Evolutionary conservation across 2,329 filamentous ascomycete species (phyloP), one percentile per base, ranked within the genome.

Genomic region (Pyricularia sp.): DNA sequence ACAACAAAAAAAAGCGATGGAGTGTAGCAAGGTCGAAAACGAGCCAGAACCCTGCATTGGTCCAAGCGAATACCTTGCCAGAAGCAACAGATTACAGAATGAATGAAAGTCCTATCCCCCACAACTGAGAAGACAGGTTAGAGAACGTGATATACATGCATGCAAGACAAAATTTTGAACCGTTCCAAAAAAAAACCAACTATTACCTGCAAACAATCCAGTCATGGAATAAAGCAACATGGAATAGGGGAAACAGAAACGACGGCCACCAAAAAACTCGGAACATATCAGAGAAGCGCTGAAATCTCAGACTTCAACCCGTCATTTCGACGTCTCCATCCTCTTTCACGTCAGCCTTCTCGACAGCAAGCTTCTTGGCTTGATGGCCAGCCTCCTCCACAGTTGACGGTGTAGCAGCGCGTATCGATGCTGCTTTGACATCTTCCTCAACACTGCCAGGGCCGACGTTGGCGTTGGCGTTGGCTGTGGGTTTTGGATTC

Each of bases 401-500:
- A 28, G 58, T 14, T 61, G 58, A 14, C n/a, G 58, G 25, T 14
- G 2, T 10, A 5, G n/a, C 23, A 61, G 58, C n/a, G 58, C 23
- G 58, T 5, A 26, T 17, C 6, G 25, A 26, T 28, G 58, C 58
- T 28, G 58, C 58, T 17, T 25, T 20, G n/a, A 28, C 23, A 61
- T 12, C 58, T 4, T 61, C 58, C 12, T 17, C 23, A n/a, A 25
- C 9, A 61, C 10, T 61, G 58, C 58, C 28, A 10, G 58, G 20
- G 42, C 42, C 11, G 42, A 55, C 42, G 42, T 10, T 9, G 42
- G 20, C 42, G 9, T 20, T n/a, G 20, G 20, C 6, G 42, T 55
- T 1, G 11, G 58, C 58, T n/a, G 58, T 61, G 25, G 78, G 70
- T 59, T 79, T 79, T 2, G 86, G 85, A 73, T 89, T 80, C 4